A percentile compares a stretch with the other conserved stretches of the same genome.
Evolutionary conservation across 805 yeast genomes (phyloP).

Genomic region (Suhomyces sp.): DNA sequence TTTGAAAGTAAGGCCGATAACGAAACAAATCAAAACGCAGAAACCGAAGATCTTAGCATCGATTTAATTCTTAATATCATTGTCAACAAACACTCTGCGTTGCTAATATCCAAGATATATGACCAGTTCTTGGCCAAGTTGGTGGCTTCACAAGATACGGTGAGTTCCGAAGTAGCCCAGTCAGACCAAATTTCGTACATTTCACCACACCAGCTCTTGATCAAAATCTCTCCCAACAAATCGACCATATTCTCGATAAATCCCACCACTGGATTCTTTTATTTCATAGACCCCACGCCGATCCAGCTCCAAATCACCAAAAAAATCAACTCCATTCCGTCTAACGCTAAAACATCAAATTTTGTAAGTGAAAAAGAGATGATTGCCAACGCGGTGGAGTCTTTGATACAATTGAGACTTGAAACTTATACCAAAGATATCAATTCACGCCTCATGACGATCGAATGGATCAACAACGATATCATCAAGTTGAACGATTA

Average conservation of each 20-base stretch:
- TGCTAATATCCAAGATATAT: constrained; percentile 25
- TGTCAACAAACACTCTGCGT: constrained; percentile 38
- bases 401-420: constrained; percentile 46
- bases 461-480: constrained; percentile 66
- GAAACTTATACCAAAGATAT: constrained; percentile 50
- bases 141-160: constrained; percentile 1
- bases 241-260: constrained; percentile 37
- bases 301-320: constrained; percentile 30
- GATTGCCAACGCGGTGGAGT: constrained; percentile 27
- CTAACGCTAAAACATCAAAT: constrained; percentile 15
- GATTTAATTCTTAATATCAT: constrained; percentile 34
- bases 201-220: constrained; percentile 32
- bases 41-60: constrained; percentile 30
- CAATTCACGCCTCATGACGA: constrained; percentile 54
- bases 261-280: constrained; percentile 40
- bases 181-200: constrained; percentile 11
- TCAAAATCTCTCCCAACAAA: constrained; percentile 31
- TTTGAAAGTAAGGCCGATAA: constrained; percentile 1
- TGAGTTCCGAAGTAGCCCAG: background rate
- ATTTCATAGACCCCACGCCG: constrained; percentile 38
- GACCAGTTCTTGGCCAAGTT: constrained; percentile 4
- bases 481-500: constrained; percentile 47
- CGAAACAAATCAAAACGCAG: constrained; percentile 20
- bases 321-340: constrained; percentile 27
- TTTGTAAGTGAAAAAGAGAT: constrained; percentile 31